These are phyloP conservation scores for Rehmannia glutinosa DNA, from an alignment of 257 asterid species.

Conservation along the genomic window DNA sequence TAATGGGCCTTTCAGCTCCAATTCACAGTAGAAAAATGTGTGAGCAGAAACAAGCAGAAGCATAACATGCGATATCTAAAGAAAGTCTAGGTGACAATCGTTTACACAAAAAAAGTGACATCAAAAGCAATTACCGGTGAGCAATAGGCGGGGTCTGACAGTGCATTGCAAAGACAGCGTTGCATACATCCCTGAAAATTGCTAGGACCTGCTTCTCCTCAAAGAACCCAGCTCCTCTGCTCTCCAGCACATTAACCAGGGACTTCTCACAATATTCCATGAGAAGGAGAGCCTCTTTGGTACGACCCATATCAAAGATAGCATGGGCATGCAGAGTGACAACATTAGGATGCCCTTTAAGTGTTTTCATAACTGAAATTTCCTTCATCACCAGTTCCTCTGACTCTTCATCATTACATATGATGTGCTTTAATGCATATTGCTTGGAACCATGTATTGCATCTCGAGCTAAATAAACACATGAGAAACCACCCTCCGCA, in stretches of 20 bases:
- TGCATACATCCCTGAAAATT: constrained; percentile 82
- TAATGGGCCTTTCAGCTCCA: background rate
- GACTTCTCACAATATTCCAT: constrained; percentile 95
- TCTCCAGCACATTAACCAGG: constrained; percentile 80
- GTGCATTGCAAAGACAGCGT: constrained; percentile 95
- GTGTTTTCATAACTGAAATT: constrained; percentile 81
- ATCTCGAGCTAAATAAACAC: constrained; percentile 87
- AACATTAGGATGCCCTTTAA: constrained; percentile 89
- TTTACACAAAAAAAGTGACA: background rate
- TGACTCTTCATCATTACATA: constrained; percentile 88
- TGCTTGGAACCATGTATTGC: constrained; percentile 78
- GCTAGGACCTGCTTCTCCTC: constrained; percentile 87
- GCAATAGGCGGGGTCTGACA: constrained; percentile 88
- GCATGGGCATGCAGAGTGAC: constrained; percentile 71
- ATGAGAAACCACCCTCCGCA: constrained; percentile 98
- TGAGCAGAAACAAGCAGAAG: background rate
- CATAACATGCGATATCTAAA: background rate
- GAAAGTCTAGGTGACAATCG: background rate
- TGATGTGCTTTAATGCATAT: constrained; percentile 88
- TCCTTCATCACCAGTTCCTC: constrained; percentile 71
- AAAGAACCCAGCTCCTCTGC: constrained; percentile 86
- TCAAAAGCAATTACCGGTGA: constrained; percentile 60
- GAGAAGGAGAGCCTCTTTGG: constrained; percentile 89
- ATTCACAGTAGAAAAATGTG: background rate
- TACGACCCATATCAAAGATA: constrained; percentile 88